Base-by-base conservation (phyloP, 768 basidiomycete species). In the Atractiella rhizophila region DNA sequence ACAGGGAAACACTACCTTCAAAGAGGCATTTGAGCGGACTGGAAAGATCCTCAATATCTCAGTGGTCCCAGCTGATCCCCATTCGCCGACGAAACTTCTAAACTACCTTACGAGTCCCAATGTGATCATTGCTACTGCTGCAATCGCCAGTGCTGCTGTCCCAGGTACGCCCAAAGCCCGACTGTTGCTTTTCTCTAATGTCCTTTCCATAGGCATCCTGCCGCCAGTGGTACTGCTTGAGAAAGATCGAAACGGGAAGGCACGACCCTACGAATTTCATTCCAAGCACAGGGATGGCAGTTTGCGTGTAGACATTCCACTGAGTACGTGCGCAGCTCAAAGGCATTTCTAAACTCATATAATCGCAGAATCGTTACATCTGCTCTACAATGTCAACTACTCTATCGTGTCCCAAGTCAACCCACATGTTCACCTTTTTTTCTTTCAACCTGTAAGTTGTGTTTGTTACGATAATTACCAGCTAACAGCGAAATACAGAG, bases 81-180 rank as follows among this genome's bases (percentile, higher is more conserved):
- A 44, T 46, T 83, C 80, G 11, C 91, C 91, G 2, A 94, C 91
- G 2, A 94, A 94, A 59, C 62, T 98, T 2, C 64, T 98, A 10
- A 98, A 96, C 56, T 83, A 91, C 54, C 69, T 94, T 46, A 86
- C 83, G 16, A 78, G 85, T n/a, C 91, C 91, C 0, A 79, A 96
- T 47, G 66, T 64, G 50, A 54, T 68, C 37, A 65, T 66, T 35
- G 64, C 60, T 58, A 61, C 61, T 1, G 63, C 64, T 10, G 44
- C 52, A 30, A 49, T 53, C 31, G 49, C 51, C 32, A 83, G 81
- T 4, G 85, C 86, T 3, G 86, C 88, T 19, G 86, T 91, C 2
- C 88, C 86, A 0, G 83, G 88, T 0, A 88, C n/a, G n/a, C n/a
- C n/a, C n/a, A n/a, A n/a, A n/a, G n/a, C n/a, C n/a, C 28, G 28